Evolutionary conservation across 768 basidiomycete genomes (phyloP).

Genomic region (Pleurotus sapidus): DNA sequence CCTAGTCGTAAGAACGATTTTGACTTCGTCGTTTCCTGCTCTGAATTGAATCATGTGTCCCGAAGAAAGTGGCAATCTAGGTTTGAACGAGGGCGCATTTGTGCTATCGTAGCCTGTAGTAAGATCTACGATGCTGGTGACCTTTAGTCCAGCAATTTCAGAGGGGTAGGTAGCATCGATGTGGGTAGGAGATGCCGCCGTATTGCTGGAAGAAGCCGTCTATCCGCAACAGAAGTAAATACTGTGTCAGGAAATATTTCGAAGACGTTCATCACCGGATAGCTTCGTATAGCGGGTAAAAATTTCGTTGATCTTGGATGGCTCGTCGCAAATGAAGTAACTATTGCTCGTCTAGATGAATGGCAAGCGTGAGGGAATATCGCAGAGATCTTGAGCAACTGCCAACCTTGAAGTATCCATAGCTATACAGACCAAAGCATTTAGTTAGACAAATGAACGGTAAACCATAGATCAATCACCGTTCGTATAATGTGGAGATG

Average conservation of each 20-base stretch:
- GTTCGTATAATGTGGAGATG: slow-evolving; percentile 60
- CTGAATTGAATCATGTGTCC: slow-evolving; percentile 87
- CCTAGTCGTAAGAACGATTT: slow-evolving; percentile 70
- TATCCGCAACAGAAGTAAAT: background rate
- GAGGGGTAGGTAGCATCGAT: slow-evolving; percentile 49
- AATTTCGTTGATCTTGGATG: slow-evolving; percentile 62
- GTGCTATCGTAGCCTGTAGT: slow-evolving; percentile 76
- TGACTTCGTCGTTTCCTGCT: slow-evolving; percentile 44
- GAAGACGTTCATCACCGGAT: slow-evolving; percentile 30
- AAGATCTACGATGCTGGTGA: slow-evolving; percentile 70
- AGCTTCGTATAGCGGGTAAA: slow-evolving; percentile 66
- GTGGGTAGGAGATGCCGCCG: slow-evolving; percentile 14
- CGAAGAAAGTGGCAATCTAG: slow-evolving; percentile 66
- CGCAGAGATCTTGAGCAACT: too few relatives aligned
- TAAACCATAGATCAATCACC: slow-evolving; percentile 29
- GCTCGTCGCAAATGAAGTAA: slow-evolving; percentile 75
- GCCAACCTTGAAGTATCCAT: slow-evolving; percentile 73
- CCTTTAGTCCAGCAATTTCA: slow-evolving; percentile 54
- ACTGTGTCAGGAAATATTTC: background rate
- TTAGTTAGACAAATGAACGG: background rate
- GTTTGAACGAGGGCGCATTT: slow-evolving; percentile 63
- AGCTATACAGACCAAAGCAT: slow-evolving; percentile 35
- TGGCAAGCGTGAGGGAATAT: too few relatives aligned
- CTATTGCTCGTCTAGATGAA: slow-evolving; percentile 67
- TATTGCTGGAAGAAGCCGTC: background rate